Conservation (phyloP, 2,329 filamentous ascomycete genomes). For the Colletotrichum sp. region DNA sequence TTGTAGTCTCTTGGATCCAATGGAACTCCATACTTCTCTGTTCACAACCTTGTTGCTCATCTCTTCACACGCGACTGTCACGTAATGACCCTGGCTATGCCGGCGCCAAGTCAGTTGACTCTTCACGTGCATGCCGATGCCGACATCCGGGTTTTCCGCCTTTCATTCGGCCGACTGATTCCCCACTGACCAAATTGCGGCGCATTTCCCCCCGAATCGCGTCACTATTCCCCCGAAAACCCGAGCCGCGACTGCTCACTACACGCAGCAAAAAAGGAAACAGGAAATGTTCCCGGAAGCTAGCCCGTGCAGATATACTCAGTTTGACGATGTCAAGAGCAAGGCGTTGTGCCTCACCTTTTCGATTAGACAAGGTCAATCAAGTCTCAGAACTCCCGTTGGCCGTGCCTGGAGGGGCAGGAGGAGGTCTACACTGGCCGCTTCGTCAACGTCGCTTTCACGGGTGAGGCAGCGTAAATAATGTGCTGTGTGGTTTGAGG, state of each 20-base stretch:
- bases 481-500: conserved; percentile 9
- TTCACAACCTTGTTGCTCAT: neutral
- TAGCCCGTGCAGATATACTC: neutral
- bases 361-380: neutral
- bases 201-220: neutral
- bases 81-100: neutral
- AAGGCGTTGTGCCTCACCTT: neutral
- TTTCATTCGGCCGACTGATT: neutral
- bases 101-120: neutral
- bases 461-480: conserved; percentile 98
- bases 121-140: neutral
- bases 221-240: neutral
- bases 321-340: neutral
- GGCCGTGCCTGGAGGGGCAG: conserved; percentile 92
- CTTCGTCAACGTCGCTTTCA: conserved; percentile 97
- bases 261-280: neutral
- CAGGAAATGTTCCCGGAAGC: neutral
- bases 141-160: neutral
- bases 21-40: neutral
- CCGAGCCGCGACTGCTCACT: neutral
- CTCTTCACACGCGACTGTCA: neutral
- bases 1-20: conserved; percentile 16
- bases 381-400: conserved; percentile 67
- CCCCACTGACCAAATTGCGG: neutral
- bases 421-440: conserved; percentile 90